Evolutionary conservation across 768 basidiomycete species (phyloP).

Genomic region (Lentinus brumalis): DNA sequence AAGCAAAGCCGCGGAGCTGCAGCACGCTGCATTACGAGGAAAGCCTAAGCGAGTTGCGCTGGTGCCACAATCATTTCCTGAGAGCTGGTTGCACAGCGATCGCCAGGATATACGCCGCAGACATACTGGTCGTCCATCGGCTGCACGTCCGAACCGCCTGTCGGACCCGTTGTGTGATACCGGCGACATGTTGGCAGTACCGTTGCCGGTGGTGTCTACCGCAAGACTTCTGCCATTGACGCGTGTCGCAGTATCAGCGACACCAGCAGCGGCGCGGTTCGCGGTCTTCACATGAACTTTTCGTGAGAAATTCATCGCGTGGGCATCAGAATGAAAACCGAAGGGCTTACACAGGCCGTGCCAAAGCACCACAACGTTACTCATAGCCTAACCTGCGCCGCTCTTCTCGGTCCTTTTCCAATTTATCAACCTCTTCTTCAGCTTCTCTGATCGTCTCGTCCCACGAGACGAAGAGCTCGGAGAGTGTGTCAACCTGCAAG

Average conservation of each 20-base stretch:
- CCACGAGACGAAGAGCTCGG: slow-evolving; percentile 85
- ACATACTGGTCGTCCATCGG: not conserved
- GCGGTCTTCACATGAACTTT: not conserved
- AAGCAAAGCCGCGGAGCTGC: not conserved
- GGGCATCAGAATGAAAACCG: not conserved
- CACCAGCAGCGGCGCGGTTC: not conserved
- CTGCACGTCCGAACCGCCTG: not conserved
- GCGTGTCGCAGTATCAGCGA: not conserved
- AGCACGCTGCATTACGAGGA: not conserved
- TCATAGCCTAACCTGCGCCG: slow-evolving; percentile 63
- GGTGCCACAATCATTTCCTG: not conserved
- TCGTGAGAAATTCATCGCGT: not conserved
- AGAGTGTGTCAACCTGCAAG: slow-evolving; percentile 72
- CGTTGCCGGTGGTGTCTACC: too few species aligned
- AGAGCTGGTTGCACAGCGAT: not conserved
- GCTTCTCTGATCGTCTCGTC: slow-evolving; percentile 73
- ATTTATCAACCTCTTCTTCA: slow-evolving; percentile 55
- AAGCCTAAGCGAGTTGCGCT: not conserved
- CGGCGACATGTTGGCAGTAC: not conserved
- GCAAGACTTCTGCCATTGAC: not conserved
- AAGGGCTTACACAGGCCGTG: not conserved
- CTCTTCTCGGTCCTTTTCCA: slow-evolving; percentile 67
- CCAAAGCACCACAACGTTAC: slow-evolving; percentile 14
- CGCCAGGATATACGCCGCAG: not conserved
- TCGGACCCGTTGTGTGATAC: not conserved